Conservation (phyloP, 2,329 filamentous ascomycete species). For the Raffaelea arxii region DNA sequence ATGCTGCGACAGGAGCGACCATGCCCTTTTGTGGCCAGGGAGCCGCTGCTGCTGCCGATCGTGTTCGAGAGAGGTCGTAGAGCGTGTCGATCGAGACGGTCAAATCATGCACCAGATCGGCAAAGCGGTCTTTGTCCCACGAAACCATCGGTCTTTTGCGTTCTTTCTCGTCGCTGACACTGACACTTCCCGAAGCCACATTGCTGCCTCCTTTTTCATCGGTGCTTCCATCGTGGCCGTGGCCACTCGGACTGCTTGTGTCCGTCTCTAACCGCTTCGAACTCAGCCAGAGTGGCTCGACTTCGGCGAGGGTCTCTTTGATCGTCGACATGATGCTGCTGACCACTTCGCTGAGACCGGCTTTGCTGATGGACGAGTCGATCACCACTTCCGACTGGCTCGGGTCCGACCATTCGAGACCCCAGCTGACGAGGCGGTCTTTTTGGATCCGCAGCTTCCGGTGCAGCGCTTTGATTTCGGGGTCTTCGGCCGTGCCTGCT, state of each 20-base stretch:
- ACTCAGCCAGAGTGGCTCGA: constrained; percentile 60
- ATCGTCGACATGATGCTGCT: constrained; percentile 72
- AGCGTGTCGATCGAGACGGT: constrained; percentile 72
- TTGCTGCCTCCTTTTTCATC: too few relatives aligned
- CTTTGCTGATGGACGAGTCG: constrained; percentile 59
- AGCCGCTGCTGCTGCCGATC: constrained; percentile 26
- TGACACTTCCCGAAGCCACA: too few relatives aligned
- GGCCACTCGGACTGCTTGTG: not conserved
- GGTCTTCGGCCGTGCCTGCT: constrained; percentile 47
- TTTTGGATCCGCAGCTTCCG: constrained; percentile 73
- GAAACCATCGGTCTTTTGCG: constrained; percentile 47
- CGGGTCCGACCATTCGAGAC: constrained; percentile 70
- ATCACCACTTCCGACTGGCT: constrained; percentile 54
- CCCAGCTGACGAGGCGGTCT: constrained; percentile 70
- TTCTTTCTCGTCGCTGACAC: too few relatives aligned
- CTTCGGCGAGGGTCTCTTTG: constrained; percentile 69
- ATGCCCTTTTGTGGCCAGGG: too few relatives aligned
- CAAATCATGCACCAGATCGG: constrained; percentile 64
- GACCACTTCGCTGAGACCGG: constrained; percentile 67
- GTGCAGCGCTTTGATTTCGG: constrained; percentile 62
- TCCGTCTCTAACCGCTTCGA: constrained; percentile 34
- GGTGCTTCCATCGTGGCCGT: not conserved
- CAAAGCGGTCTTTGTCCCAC: constrained; percentile 64
- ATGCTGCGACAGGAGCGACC: constrained; percentile 23
- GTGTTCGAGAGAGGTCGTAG: constrained; percentile 63